Percentiles rank a stretch among this genome's conserved stretches.
Conservation (phyloP, 306 rosid species). For the Pyrus pyrifolia region DNA sequence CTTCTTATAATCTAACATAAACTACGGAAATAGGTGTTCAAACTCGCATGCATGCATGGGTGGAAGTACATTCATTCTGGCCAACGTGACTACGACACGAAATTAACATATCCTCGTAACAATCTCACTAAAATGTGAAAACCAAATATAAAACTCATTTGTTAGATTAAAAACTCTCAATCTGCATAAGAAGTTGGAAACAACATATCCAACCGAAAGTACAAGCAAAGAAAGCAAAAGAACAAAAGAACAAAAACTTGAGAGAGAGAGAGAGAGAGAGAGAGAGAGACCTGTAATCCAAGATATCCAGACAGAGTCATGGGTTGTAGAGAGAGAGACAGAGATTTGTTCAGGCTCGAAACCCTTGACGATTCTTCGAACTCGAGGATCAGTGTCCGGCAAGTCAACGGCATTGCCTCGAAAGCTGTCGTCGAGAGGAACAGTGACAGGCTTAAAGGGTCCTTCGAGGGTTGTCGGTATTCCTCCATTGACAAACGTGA, state of each 20-base stretch:
- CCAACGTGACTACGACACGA: too few relatives aligned
- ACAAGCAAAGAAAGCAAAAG: background rate
- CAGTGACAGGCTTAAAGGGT: slow-evolving; percentile 79
- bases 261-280: background rate
- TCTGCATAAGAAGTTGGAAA: background rate
- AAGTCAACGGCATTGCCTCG: slow-evolving; percentile 68
- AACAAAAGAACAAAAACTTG: background rate
- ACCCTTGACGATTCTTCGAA: slow-evolving; percentile 45
- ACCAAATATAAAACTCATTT: background rate
- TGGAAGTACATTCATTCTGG: too few relatives aligned
- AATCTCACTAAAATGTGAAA: background rate
- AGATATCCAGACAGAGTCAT: slow-evolving; percentile 71
- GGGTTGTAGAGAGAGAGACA: slow-evolving; percentile 56
- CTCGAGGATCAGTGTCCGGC: slow-evolving; percentile 60
- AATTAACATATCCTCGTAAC: background rate
- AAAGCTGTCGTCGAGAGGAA: slow-evolving; percentile 57
- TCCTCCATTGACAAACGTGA: slow-evolving; percentile 21
- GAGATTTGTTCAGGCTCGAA: slow-evolving; percentile 79
- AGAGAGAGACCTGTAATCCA: slow-evolving; percentile 70
- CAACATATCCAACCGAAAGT: background rate
- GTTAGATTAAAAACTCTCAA: background rate
- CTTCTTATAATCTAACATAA: too few relatives aligned
- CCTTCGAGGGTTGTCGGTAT: slow-evolving; percentile 68
- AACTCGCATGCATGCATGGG: too few relatives aligned
- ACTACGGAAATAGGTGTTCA: too few relatives aligned